Base-by-base conservation (phyloP, 2,329 filamentous ascomycete species). In the Nemania abortiva region DNA sequence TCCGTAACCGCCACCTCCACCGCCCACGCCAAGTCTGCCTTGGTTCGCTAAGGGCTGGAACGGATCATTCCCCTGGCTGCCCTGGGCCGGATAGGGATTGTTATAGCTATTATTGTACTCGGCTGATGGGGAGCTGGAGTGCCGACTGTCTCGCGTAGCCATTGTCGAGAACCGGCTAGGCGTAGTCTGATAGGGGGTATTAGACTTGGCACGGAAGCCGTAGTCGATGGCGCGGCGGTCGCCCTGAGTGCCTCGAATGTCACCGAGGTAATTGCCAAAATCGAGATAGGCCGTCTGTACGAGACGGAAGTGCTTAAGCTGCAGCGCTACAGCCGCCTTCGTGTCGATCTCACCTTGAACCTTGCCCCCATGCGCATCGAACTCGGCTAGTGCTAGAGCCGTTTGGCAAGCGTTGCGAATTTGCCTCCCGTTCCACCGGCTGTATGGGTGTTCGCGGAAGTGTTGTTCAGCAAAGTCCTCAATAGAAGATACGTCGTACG, bases 331-430 rank as follows among this genome's bases (percentile, higher is more conserved):
- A 34, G 7, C 34, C 34, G 34, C 42, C 34, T 37, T n/a, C n/a
- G 15, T 55, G 27, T 55, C 24, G 7, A 20, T 34, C 1, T 49
- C 24, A 2, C 71, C 65, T 1, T 75, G 72, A 11, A 47, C 5
- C 3, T 29, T 31, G 2, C 50, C 11, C 4, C 27, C 27, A 3
- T 31, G 24, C 2, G 74, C 75, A 37, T 75, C 72, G 31, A 73
- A 74, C 50, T 75, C 68, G 1, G 74, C 71, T 2, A 76, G 55
- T 0, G 73, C 73, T 1, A 73, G 27, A 4, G 74, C 75, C 1
- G 70, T 74, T n/a, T 76, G 74, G 53, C 70, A 76, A 2, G 72
- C 72, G 42, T 77, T 77, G 10, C 75, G 72, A 31, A 77, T 75
- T 50, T 76, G 73, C 0, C 75, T 70, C 6, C 74, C 75, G 27